A percentile compares a stretch with the other conserved stretches of the same genome.
These are phyloP conservation scores for Pharus latifolius DNA, from an alignment of 176 grass and related monocot genomes.

Conservation along the genomic window DNA sequence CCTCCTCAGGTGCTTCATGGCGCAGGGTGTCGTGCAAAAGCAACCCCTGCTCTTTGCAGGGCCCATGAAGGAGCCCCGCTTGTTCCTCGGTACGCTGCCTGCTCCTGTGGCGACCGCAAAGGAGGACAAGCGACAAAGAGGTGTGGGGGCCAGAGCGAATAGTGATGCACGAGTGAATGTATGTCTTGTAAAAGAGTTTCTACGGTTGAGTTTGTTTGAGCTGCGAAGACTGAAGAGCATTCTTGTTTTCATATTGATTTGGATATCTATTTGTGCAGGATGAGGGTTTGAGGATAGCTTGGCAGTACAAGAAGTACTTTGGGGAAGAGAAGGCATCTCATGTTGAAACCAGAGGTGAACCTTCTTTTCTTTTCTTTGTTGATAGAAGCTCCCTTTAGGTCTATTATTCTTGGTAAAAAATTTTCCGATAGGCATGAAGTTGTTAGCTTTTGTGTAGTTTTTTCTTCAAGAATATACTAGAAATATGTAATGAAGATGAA, in stretches of 20 bases:
- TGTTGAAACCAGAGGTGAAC: slow-evolving; percentile 38
- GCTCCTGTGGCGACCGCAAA: slow-evolving; percentile 42
- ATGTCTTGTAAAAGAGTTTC: background rate
- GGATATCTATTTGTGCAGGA: slow-evolving; percentile 41
- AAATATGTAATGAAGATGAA: background rate
- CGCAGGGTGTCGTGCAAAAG: slow-evolving; percentile 65
- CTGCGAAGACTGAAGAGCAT: background rate
- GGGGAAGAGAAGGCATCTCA: slow-evolving; percentile 45
- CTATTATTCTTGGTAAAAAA: background rate
- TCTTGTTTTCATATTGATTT: background rate
- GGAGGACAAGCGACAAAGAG: slow-evolving; percentile 28
- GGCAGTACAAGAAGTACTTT: slow-evolving; percentile 97
- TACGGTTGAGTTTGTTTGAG: background rate
- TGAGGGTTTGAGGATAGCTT: slow-evolving; percentile 80
- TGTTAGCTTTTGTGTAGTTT: background rate
- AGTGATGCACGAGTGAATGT: slow-evolving; percentile 36
- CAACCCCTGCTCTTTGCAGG: slow-evolving; percentile 76
- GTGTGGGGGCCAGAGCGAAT: background rate
- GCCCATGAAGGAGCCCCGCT: slow-evolving; percentile 45
- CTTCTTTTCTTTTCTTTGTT: background rate
- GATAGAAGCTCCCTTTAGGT: too few relatives aligned
- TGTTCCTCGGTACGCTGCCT: slow-evolving; percentile 77
- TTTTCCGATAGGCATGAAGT: background rate
- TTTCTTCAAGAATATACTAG: background rate
- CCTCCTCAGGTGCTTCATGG: slow-evolving; percentile 80